A percentile compares a stretch with the other conserved stretches of the same genome.
phyloP scores from a whole-genome alignment of 2,329 filamentous ascomycete species.

The Aspergillus transmontanensis region DNA sequence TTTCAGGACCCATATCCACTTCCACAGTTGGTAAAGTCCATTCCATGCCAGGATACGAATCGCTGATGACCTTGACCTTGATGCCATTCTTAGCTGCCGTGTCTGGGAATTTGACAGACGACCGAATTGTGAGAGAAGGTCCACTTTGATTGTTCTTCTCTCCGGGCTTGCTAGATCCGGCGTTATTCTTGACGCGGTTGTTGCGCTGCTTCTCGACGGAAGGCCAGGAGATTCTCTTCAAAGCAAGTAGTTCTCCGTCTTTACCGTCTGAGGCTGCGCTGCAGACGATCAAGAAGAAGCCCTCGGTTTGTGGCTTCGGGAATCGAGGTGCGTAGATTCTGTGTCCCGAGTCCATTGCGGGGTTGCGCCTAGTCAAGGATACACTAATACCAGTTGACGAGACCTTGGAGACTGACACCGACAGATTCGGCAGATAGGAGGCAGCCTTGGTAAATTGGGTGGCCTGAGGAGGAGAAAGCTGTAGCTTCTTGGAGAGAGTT shows the following conservation, averaged over 20 bases:
- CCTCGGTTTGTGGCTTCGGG: constrained; percentile 92
- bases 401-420: constrained; percentile 62
- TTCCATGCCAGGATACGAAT: constrained; percentile 79
- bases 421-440: constrained; percentile 68
- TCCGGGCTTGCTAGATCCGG: constrained; percentile 17
- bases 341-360: constrained; percentile 64
- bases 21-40: constrained; percentile 58
- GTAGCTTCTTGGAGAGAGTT: constrained; percentile 31
- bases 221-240: constrained; percentile 84
- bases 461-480: constrained; percentile 25
- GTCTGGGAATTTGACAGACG: constrained; percentile 36
- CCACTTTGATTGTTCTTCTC: constrained; percentile 21
- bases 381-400: constrained; percentile 63
- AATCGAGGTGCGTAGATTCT: constrained; percentile 85
- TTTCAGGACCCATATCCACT: constrained; percentile 45
- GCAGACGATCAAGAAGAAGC: constrained; percentile 83
- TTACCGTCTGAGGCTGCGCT: constrained; percentile 40
- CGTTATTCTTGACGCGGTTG: constrained; percentile 7
- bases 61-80: constrained; percentile 78
- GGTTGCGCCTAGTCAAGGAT: constrained; percentile 67
- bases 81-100: constrained; percentile 57
- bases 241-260: constrained; percentile 75
- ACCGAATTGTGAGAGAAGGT: constrained; percentile 26
- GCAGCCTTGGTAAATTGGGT: constrained; percentile 59
- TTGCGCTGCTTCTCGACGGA: constrained; percentile 29